Conservation (phyloP, 2,329 filamentous ascomycete species). For the Metarhizium rileyi region DNA sequence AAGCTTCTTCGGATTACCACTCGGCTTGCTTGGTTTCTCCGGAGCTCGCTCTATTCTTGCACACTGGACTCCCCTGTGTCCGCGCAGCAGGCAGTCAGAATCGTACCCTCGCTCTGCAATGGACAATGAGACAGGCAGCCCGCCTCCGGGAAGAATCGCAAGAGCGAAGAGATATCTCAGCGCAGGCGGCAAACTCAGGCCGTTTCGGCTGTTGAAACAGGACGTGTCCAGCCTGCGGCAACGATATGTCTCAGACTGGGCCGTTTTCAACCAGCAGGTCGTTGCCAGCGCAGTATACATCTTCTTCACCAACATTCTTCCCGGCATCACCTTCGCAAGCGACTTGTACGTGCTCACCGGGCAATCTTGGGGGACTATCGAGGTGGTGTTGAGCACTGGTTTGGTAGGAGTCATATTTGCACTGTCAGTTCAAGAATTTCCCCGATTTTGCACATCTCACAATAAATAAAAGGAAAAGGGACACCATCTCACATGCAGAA, state of each 20-base stretch:
- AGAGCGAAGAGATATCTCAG: constrained; percentile 14
- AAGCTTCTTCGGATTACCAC: too few species aligned
- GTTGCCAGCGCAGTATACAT: constrained; percentile 55
- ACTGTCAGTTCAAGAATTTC: constrained; percentile 29
- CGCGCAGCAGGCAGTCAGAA: too few species aligned
- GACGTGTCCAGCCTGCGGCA: constrained; percentile 35
- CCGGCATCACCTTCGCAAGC: constrained; percentile 57
- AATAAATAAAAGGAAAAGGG: not conserved
- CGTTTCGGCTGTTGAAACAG: constrained; percentile 42
- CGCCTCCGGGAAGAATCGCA: not conserved
- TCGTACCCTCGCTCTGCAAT: too few species aligned
- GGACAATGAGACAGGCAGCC: too few species aligned
- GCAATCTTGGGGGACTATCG: constrained; percentile 54
- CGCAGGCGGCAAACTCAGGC: constrained; percentile 34
- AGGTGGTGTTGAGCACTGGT: constrained; percentile 57
- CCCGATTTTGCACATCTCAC: not conserved
- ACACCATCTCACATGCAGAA: not conserved
- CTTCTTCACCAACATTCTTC: constrained; percentile 58
- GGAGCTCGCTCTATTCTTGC: too few species aligned
- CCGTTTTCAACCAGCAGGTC: constrained; percentile 52
- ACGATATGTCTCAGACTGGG: constrained; percentile 45
- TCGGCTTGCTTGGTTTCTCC: too few species aligned
- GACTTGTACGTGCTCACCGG: constrained; percentile 54
- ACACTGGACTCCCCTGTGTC: too few species aligned
- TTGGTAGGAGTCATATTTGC: constrained; percentile 55